Base-by-base conservation (phyloP, 805 yeast species). In the Yamadazyma sp. region DNA sequence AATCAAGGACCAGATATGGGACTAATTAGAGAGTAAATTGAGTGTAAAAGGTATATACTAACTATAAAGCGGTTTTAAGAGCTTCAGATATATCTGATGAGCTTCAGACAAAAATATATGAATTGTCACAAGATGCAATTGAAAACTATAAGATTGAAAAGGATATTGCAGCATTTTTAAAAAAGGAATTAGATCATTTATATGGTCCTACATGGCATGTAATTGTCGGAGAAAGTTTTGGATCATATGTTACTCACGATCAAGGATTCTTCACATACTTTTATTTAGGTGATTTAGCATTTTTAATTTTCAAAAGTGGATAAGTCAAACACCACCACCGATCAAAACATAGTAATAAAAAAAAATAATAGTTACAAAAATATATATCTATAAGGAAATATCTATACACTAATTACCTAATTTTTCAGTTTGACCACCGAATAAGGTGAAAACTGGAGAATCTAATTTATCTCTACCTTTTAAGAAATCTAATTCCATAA, bases 401-500 rank as follows among this genome's bases (percentile, higher is more conserved):
- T n/a, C n/a, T n/a, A n/a, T n/a, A n/a, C n/a, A n/a, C n/a, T 32
- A 37, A 19, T 26, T 29, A 26, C 23, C 23, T 25, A 52, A 53
- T 45, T 70, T 61, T 59, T 81, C 87, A 31, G 74, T 61, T 64
- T 89, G 96, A 33, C 91, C 95, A 38, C 80, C 79, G 50, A 93
- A 71, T 46, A 93, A 74, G 28, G 98, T 93, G 72, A 78, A 89
- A n/a, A 84, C 83, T 21, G 91, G 94, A 28, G 93, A 87, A 39
- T 70, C 74, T 51, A 93, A 79, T 68, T 78, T 83, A 38, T 84
- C 89, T 65, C 95, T 80, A 48, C 98, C 99, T 56, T 88, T 82
- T 58, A 93, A 77, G 77, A 91, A 93, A 55, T 86, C 91, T 53
- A 93, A 79, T 68, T 93, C 98, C 86, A 93, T 79, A 30, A 93